A percentile compares a stretch with the other conserved stretches of the same genome.
Conservation (phyloP, 2,329 filamentous ascomycete species). For the Trichoderma arundinaceum region DNA sequence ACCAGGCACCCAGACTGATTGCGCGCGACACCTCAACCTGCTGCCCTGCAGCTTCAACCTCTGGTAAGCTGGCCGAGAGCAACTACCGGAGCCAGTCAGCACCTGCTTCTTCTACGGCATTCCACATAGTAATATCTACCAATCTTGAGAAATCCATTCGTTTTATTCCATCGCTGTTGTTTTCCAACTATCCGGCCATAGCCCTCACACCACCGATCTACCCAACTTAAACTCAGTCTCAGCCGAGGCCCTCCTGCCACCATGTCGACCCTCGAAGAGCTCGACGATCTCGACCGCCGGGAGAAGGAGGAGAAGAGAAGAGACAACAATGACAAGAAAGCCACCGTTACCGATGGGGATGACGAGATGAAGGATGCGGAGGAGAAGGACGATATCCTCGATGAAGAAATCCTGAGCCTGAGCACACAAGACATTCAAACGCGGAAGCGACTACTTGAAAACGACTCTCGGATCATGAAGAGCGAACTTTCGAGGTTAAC, state of each 20-base stretch:
- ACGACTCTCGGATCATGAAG: conserved; percentile 98
- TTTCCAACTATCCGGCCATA: not conserved
- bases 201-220: not conserved
- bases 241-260: conserved; percentile 36
- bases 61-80: conserved; percentile 28
- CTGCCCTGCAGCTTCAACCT: conserved; percentile 32
- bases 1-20: conserved; percentile 33
- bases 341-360: conserved; percentile 55
- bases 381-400: conserved; percentile 80
- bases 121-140: conserved; percentile 17
- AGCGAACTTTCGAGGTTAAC: conserved; percentile 93
- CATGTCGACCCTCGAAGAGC: conserved; percentile 92
- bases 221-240: conserved; percentile 16
- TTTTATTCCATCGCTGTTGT: not conserved
- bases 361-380: conserved; percentile 90
- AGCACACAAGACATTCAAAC: conserved; percentile 95
- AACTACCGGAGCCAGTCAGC: conserved; percentile 18
- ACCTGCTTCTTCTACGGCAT: conserved; percentile 20
- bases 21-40: conserved; percentile 33
- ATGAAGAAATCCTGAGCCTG: conserved; percentile 90
- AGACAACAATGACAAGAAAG: conserved; percentile 49
- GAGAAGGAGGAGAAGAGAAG: conserved; percentile 71
- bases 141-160: not conserved
- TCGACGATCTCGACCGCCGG: conserved; percentile 85
- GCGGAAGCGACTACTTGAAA: conserved; percentile 89